Evolutionary conservation across 495 filamentous ascomycete species (phyloP).

Genomic region (Tuber microsphaerosporum): DNA sequence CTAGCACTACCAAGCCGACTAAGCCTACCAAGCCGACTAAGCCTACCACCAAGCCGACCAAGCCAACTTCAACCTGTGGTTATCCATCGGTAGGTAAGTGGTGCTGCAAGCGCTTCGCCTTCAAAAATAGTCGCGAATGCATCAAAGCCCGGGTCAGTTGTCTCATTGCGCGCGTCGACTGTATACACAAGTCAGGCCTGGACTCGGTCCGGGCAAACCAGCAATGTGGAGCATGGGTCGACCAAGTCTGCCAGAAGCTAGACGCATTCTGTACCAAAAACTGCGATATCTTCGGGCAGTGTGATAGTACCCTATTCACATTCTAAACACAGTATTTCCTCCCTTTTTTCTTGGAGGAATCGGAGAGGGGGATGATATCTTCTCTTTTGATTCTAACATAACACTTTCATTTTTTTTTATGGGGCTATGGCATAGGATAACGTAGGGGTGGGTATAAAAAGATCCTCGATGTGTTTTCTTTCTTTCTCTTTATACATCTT

Average conservation of each 20-base stretch:
- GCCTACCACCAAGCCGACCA: too few relatives aligned
- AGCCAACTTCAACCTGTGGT: slow-evolving; percentile 13
- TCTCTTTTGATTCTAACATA: neutral
- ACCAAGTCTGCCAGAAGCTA: slow-evolving; percentile 13
- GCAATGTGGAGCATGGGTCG: slow-evolving; percentile 7
- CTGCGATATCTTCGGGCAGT: slow-evolving; percentile 3
- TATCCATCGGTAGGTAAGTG: slow-evolving; percentile 12
- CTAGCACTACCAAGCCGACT: too few relatives aligned
- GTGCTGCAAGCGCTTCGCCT: slow-evolving; percentile 13
- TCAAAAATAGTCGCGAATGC: slow-evolving; percentile 7
- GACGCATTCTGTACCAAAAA: neutral
- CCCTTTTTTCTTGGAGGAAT: neutral
- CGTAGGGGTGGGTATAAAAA: neutral
- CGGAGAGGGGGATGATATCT: neutral
- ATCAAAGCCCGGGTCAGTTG: slow-evolving; percentile 13
- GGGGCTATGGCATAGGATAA: too few relatives aligned
- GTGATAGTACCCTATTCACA: slow-evolving; percentile 14
- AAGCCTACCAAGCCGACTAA: too few relatives aligned
- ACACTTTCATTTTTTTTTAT: neutral
- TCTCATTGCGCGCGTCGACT: slow-evolving; percentile 7
- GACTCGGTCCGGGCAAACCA: neutral
- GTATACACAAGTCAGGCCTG: slow-evolving; percentile 6
- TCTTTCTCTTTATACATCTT: neutral
- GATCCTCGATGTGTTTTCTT: neutral
- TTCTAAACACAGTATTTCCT: neutral